Evolutionary conservation across 179 eudicot genomes (phyloP), one percentile per base, ranked within the genome.

Genomic region (Camellia oleifera): DNA sequence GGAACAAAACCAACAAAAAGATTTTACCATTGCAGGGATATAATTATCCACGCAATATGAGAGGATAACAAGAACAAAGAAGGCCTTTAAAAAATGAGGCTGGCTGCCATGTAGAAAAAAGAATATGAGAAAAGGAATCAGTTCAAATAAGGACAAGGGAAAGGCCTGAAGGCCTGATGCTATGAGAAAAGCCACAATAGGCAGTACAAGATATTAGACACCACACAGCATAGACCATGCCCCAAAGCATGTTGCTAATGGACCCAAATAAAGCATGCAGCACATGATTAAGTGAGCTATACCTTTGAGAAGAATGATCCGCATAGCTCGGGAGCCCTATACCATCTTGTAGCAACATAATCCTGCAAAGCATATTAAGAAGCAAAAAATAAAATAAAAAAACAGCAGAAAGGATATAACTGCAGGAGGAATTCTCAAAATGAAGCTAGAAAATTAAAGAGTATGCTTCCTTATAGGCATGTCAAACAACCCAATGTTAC

Each of bases 341-440:
- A 95, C 97, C 97, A 92, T 87, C 97, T 89, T 68, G 98, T 93
- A 77, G 97, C 98, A 79, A 95, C 98, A 79, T 93, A 95, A 86
- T 93, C 98, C 98, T 95, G 87, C 75, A 85, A 44, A 75, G 61
- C 52, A 26, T 20, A 20, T 53, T 14, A 61, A 12, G n/a, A 66
- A 15, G 60, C 20, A 69, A 45, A 69, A 67, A 13, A 42, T 1
- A 66, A 2, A 8, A 20, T 20, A 20, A 20, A 69, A 44, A 18
- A 45, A 15, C 13, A 20, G 23, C 23, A 20, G 23, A 20, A 20
- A 20, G 23, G 23, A 20, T 20, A 20, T 20, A 20, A 20, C 23
- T 20, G 23, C 23, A 20, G 23, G 23, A 20, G 23, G 23, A 20
- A 20, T 20, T 20, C 23, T 20, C 23, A 20, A 20, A 20, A 20